These are phyloP conservation scores for Olyra latifolia DNA, from an alignment of 176 grass and related monocot species.

Conservation along the genomic window DNA sequence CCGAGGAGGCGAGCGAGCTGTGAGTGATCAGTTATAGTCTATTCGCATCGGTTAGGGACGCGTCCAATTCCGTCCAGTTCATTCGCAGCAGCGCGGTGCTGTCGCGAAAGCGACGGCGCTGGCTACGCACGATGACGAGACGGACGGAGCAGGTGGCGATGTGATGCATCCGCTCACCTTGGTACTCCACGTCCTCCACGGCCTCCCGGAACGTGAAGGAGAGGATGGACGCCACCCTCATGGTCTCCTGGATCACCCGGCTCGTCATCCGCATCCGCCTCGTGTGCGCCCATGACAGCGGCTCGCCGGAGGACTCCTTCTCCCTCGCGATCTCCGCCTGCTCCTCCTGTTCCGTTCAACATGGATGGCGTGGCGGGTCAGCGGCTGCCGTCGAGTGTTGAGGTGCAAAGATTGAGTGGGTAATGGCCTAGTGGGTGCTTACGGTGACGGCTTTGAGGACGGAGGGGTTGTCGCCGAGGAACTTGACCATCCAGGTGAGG, in stretches of 20 bases:
- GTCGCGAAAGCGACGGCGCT: conserved; percentile 26
- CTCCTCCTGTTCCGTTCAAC: conserved; percentile 55
- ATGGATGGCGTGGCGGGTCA: background rate
- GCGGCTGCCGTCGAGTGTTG: background rate
- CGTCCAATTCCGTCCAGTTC: conserved; percentile 54
- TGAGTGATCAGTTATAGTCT: conserved; percentile 27
- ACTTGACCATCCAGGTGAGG: conserved; percentile 99
- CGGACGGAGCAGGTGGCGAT: too few relatives aligned
- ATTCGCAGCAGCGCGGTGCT: conserved; percentile 31
- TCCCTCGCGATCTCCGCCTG: conserved; percentile 68
- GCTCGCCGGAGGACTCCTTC: conserved; percentile 39
- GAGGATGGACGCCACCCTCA: conserved; percentile 96
- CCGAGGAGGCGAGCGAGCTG: background rate
- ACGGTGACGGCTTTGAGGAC: conserved; percentile 81
- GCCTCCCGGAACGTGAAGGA: conserved; percentile 99
- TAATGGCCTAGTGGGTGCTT: conserved; percentile 31
- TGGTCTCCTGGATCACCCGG: conserved; percentile 94
- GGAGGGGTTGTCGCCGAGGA: conserved; percentile 78
- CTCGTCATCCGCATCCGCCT: conserved; percentile 73
- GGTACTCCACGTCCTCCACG: conserved; percentile 92
- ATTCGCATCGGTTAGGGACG: conserved; percentile 31
- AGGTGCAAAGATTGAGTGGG: background rate
- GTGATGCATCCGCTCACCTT: conserved; percentile 48
- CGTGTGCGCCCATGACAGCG: conserved; percentile 75
- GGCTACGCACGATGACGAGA: too few relatives aligned